Conservation (phyloP, 169 alveolate genomes). For the Cryptosporidium ubiquitum region DNA sequence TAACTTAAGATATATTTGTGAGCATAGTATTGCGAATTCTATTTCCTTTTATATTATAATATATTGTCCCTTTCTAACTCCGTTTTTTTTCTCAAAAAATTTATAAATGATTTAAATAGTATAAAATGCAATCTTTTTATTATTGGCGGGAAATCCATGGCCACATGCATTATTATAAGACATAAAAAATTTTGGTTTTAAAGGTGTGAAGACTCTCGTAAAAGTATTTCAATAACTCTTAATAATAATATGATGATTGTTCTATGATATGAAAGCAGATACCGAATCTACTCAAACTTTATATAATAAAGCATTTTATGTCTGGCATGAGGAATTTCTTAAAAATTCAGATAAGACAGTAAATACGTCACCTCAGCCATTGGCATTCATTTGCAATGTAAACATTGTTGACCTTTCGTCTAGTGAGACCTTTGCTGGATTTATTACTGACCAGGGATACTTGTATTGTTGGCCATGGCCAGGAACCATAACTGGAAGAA, state of each 20-base stretch:
- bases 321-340: conserved; percentile 69
- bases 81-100: not conserved
- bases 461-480: conserved; percentile 60
- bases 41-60: not conserved
- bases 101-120: not conserved
- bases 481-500: conserved; percentile 2
- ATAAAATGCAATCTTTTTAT: conserved; percentile 1
- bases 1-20: not conserved
- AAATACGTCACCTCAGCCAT: conserved; percentile 62
- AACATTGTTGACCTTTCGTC: conserved; percentile 28
- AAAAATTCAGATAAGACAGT: conserved; percentile 19
- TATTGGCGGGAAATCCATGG: conserved; percentile 10
- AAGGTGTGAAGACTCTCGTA: not conserved
- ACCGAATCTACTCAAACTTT: conserved; percentile 9
- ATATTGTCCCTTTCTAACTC: not conserved
- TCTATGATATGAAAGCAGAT: conserved; percentile 12
- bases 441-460: conserved; percentile 52
- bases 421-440: conserved; percentile 46
- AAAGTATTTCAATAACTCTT: not conserved
- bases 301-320: conserved; percentile 48
- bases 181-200: not conserved
- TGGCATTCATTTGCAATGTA: conserved; percentile 64
- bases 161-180: conserved; percentile 29
- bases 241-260: not conserved
- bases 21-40: not conserved